A percentile compares a stretch with the other conserved stretches of the same genome.
Evolutionary conservation across 306 rosid species (phyloP).

Genomic region (Oemleria cerasiformis): DNA sequence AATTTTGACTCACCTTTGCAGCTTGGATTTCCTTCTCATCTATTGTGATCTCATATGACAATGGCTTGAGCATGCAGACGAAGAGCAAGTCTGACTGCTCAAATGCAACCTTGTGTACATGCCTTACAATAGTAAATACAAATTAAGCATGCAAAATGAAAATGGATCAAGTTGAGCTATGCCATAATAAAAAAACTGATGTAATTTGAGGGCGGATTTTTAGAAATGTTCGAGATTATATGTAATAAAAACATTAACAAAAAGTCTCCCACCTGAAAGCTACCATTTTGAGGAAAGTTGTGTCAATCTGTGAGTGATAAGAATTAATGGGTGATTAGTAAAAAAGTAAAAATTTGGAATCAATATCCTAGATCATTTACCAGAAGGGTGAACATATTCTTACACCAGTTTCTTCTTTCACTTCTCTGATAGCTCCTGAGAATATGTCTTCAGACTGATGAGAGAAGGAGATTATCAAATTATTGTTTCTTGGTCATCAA

Average conservation of each 20-base stretch:
- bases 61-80: constrained; percentile 46
- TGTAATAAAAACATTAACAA: neutral
- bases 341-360: too few species aligned
- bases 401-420: constrained; percentile 55
- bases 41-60: constrained; percentile 31
- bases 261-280: constrained; percentile 40
- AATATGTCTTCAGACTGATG: constrained; percentile 42
- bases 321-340: neutral
- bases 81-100: constrained; percentile 48
- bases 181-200: too few species aligned
- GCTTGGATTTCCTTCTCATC: constrained; percentile 48
- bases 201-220: too few species aligned
- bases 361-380: too few species aligned
- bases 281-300: constrained; percentile 38
- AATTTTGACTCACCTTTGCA: constrained; percentile 28
- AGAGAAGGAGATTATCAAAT: neutral
- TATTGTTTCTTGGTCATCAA: neutral
- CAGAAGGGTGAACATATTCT: neutral
- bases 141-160: neutral
- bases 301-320: constrained; percentile 31
- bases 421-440: constrained; percentile 40
- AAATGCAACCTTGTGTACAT: constrained; percentile 38
- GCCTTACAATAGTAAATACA: constrained; percentile 18
- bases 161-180: neutral
- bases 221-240: too few species aligned